Evolutionary conservation across 2,329 filamentous ascomycete species (phyloP).

Genomic region (Fusarium equiseti): DNA sequence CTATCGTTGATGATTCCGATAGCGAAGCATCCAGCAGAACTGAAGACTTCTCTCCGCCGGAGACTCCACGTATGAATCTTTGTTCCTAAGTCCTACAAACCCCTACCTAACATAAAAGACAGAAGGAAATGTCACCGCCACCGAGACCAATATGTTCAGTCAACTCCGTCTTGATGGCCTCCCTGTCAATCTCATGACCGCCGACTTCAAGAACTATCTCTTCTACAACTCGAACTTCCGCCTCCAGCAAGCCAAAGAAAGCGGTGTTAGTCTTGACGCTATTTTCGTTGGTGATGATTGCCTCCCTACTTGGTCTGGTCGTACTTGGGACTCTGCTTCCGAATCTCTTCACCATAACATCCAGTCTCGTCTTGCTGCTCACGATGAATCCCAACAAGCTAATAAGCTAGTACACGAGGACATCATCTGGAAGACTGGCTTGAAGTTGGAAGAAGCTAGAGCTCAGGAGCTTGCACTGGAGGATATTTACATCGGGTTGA

Average conservation of each 20-base stretch:
- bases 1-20: neutral
- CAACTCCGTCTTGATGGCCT: constrained; percentile 33
- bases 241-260: constrained; percentile 39
- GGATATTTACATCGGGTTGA: constrained; percentile 44
- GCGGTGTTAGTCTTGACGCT: constrained; percentile 27
- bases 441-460: constrained; percentile 44
- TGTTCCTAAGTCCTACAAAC: neutral
- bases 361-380: constrained; percentile 42
- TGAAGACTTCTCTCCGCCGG: neutral
- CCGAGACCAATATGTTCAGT: constrained; percentile 15
- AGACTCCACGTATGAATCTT: neutral
- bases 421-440: constrained; percentile 46
- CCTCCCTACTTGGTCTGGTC: constrained; percentile 47
- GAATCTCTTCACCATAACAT: constrained; percentile 45
- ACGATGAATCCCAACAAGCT: constrained; percentile 33
- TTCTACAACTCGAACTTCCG: constrained; percentile 40
- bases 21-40: neutral
- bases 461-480: constrained; percentile 35
- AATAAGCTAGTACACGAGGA: constrained; percentile 36
- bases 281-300: constrained; percentile 49
- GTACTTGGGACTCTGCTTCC: constrained; percentile 43
- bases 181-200: constrained; percentile 40
- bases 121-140: neutral
- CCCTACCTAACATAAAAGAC: neutral
- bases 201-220: constrained; percentile 39